These are phyloP conservation scores for Phytophthora pluvialis DNA, from an alignment of 352 stramenopile species.

Conservation along the genomic window DNA sequence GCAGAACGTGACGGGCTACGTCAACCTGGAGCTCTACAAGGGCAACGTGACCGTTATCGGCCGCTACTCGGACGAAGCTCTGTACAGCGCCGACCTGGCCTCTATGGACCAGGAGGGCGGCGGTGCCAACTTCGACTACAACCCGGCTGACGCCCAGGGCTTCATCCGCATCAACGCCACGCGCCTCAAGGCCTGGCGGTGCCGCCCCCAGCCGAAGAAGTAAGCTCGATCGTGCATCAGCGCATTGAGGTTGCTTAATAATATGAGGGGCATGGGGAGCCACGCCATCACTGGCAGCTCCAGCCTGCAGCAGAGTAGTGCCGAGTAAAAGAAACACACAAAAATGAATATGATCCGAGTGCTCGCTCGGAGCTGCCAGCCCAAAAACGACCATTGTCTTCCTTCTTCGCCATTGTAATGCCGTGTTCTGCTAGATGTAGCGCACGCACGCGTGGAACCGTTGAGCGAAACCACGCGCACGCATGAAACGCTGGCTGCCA, in stretches of 20 bases:
- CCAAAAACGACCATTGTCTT: background rate
- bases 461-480: too few relatives aligned
- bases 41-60: conserved; percentile 96
- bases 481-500: too few relatives aligned
- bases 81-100: conserved; percentile 98
- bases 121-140: conserved; percentile 97
- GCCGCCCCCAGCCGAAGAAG: conserved; percentile 55
- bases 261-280: conserved; percentile 26
- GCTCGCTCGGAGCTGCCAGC: conserved; percentile 18
- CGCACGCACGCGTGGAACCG: too few relatives aligned
- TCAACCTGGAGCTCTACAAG: conserved; percentile 98
- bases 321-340: conserved; percentile 24
- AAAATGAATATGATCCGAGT: conserved; percentile 35
- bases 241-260: conserved; percentile 30
- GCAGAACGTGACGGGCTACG: conserved; percentile 94
- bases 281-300: conserved; percentile 1
- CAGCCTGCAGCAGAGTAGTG: conserved; percentile 21
- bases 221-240: conserved; percentile 35
- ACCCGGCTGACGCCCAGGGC: conserved; percentile 96
- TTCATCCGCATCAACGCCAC: conserved; percentile 99
- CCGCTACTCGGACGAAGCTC: conserved; percentile 90
- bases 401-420: too few relatives aligned
- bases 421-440: too few relatives aligned
- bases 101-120: conserved; percentile 99
- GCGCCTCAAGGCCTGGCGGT: conserved; percentile 95